Evolutionary conservation across 306 rosid species (phyloP).

Genomic region (Aeschynomene evenia): DNA sequence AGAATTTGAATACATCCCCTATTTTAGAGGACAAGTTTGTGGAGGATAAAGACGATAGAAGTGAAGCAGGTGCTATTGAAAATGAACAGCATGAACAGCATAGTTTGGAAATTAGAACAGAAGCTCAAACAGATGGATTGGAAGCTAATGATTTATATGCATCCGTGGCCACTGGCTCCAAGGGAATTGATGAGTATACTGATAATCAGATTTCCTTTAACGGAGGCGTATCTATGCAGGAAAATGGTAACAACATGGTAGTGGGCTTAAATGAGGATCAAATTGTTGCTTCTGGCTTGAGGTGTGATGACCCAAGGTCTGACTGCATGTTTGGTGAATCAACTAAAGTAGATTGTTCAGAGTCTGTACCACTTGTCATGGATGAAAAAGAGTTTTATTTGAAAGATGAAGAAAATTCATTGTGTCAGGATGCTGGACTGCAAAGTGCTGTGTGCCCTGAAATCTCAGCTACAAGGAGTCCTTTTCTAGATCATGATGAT

Average conservation of each 20-base stretch:
- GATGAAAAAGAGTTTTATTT: slow-evolving; percentile 46
- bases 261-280: slow-evolving; percentile 51
- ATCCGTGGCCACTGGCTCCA: slow-evolving; percentile 39
- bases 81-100: slow-evolving; percentile 33
- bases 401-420: slow-evolving; percentile 46
- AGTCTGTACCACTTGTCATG: slow-evolving; percentile 40
- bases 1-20: slow-evolving; percentile 45
- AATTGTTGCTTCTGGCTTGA: slow-evolving; percentile 40
- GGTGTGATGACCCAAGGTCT: slow-evolving; percentile 46
- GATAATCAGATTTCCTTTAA: slow-evolving; percentile 39
- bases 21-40: slow-evolving; percentile 39
- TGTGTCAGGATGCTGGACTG: slow-evolving; percentile 46
- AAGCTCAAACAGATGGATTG: slow-evolving; percentile 40
- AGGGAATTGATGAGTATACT: slow-evolving; percentile 45
- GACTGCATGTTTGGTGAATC: slow-evolving; percentile 39
- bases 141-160: slow-evolving; percentile 37
- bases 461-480: slow-evolving; percentile 37
- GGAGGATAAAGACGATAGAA: slow-evolving; percentile 33
- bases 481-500: slow-evolving; percentile 44
- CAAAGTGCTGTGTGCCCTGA: slow-evolving; percentile 42
- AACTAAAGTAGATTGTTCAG: slow-evolving; percentile 39
- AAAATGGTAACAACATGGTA: slow-evolving; percentile 37
- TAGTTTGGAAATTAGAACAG: slow-evolving; percentile 40
- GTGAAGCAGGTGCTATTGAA: slow-evolving; percentile 40
- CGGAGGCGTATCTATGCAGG: slow-evolving; percentile 44